Percentiles rank a stretch among this genome's conserved stretches.
These are phyloP conservation scores for Fusarium sp. DNA, from an alignment of 2,329 filamentous ascomycete genomes.

Conservation along the genomic window DNA sequence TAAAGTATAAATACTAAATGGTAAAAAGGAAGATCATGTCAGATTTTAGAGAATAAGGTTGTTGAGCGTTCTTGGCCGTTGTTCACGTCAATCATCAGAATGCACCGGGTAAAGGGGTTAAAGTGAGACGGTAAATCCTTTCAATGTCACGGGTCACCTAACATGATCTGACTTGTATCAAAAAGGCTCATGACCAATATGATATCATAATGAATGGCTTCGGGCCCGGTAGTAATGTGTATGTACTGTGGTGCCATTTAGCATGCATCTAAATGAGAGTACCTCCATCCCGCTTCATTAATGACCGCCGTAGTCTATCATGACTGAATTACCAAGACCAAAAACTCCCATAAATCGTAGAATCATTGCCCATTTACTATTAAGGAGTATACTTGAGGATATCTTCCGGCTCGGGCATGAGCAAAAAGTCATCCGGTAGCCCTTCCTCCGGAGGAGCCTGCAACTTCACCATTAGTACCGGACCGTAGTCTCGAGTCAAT, in stretches of 20 bases:
- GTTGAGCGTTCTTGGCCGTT: neutral
- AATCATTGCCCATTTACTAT: neutral
- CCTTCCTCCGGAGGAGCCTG: slow-evolving; percentile 34
- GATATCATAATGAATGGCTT: neutral
- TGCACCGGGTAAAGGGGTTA: neutral
- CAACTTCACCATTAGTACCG: slow-evolving; percentile 1
- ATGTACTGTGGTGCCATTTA: neutral
- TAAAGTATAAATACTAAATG: neutral
- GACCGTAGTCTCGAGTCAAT: accelerated
- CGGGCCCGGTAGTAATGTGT: neutral
- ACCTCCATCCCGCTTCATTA: neutral
- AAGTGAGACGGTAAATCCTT: neutral
- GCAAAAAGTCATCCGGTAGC: slow-evolving; percentile 32
- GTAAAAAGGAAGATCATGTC: neutral
- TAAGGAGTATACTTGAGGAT: slow-evolving; percentile 32
- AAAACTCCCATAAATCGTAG: neutral
- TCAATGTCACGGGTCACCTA: neutral
- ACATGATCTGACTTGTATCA: neutral
- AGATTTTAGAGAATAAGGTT: neutral
- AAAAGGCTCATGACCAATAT: neutral
- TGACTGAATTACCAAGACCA: neutral
- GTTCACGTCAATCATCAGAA: neutral
- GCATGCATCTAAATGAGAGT: neutral
- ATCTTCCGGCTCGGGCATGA: slow-evolving; percentile 7
- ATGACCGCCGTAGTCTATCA: neutral